These are phyloP conservation scores for Crithidia fasciculata DNA, from an alignment of 208 protist genomes.

Conservation along the genomic window DNA sequence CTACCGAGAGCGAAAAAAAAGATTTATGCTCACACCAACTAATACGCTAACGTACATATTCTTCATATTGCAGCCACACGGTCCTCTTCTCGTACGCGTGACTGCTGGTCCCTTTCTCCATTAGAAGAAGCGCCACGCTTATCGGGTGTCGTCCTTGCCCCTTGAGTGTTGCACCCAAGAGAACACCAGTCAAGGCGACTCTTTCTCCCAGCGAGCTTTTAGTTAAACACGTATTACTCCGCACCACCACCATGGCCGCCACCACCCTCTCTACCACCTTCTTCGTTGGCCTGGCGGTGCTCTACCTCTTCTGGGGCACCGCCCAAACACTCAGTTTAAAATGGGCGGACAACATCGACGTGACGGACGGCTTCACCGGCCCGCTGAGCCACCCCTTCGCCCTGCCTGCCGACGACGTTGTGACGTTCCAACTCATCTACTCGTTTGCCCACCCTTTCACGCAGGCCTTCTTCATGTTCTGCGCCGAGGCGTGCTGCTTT, in stretches of 20 bases:
- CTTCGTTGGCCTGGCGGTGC: slow-evolving; percentile 24
- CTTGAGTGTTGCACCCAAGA: too few species aligned
- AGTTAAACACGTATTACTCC: too few species aligned
- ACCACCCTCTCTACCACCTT: neutral
- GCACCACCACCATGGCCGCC: neutral
- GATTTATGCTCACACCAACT: too few species aligned
- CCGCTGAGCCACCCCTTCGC: neutral
- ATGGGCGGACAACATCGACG: slow-evolving; percentile 50
- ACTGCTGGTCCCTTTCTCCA: too few species aligned
- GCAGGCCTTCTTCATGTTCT: slow-evolving; percentile 90
- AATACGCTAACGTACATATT: too few species aligned
- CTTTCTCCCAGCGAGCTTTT: neutral
- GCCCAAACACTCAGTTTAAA: slow-evolving; percentile 66
- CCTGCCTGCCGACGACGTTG: neutral
- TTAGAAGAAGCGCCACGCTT: too few species aligned
- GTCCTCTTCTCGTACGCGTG: too few species aligned
- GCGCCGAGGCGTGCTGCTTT: slow-evolving; percentile 69
- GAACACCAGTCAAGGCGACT: too few species aligned
- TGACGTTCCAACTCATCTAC: slow-evolving; percentile 37
- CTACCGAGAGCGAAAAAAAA: too few species aligned
- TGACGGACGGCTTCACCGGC: slow-evolving; percentile 35
- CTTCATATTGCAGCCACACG: too few species aligned
- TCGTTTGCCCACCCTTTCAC: slow-evolving; percentile 83
- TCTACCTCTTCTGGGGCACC: slow-evolving; percentile 66
- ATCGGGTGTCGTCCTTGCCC: too few species aligned